Evolutionary conservation across 805 yeast genomes (phyloP).

Genomic region (Saccharomycopsis olivae): DNA sequence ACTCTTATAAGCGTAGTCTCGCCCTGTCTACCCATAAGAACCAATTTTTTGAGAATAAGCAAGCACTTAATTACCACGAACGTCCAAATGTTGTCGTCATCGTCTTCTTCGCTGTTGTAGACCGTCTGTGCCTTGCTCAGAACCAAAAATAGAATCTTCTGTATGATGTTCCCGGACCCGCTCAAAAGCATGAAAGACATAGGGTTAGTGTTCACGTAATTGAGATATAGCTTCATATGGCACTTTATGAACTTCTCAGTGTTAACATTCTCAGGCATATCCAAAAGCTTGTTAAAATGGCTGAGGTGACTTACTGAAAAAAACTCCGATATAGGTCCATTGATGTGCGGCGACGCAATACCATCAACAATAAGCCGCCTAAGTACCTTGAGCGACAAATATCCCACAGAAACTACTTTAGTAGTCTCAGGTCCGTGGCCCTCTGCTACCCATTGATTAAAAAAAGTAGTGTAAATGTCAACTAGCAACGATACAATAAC

Average conservation of each 20-base stretch:
- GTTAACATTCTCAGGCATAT: constrained; percentile 19
- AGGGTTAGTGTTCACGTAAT: constrained; percentile 49
- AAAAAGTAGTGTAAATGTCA: constrained; percentile 46
- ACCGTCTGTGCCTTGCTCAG: constrained; percentile 55
- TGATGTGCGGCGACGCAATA: constrained; percentile 56
- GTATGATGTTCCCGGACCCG: constrained; percentile 47
- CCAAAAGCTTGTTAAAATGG: constrained; percentile 49
- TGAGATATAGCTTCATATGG: constrained; percentile 62
- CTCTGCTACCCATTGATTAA: constrained; percentile 20
- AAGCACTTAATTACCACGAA: constrained; percentile 57
- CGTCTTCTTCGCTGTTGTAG: constrained; percentile 42
- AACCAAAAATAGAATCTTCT: constrained; percentile 48
- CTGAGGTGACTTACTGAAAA: constrained; percentile 41
- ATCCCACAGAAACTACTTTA: constrained; percentile 59
- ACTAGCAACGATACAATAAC: constrained; percentile 48
- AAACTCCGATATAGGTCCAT: constrained; percentile 48
- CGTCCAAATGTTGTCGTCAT: constrained; percentile 58
- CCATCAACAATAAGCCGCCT: constrained; percentile 72
- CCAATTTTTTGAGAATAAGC: constrained; percentile 50
- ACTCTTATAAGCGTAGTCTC: constrained; percentile 52
- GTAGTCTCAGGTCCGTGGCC: neutral
- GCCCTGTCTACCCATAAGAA: constrained; percentile 56
- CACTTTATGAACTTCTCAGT: constrained; percentile 62
- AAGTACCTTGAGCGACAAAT: constrained; percentile 62
- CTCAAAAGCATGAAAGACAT: constrained; percentile 64